A percentile compares a stretch with the other conserved stretches of the same genome.
phyloP scores from a whole-genome alignment of 331 rosid genomes.

The Erythrophleum ivorense region DNA sequence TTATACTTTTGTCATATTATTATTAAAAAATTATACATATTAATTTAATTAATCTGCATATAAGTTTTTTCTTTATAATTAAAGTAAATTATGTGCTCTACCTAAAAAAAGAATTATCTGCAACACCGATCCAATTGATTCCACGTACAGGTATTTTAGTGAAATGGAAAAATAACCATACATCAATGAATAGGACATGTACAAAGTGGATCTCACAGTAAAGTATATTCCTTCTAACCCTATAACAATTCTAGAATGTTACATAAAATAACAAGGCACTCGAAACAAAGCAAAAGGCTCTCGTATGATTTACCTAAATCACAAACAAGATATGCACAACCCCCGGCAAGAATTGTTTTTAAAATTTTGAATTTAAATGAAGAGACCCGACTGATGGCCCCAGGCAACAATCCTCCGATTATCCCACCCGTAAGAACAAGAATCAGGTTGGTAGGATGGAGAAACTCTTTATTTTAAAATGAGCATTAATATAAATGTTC shows the following conservation, averaged over 20 bases:
- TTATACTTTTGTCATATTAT: no score
- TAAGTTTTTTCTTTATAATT: neutral
- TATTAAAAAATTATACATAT: no score
- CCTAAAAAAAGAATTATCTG: neutral
- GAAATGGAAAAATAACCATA: constrained; percentile 1
- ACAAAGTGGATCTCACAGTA: constrained; percentile 15
- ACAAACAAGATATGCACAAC: constrained; percentile 69
- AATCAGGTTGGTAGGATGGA: constrained; percentile 31
- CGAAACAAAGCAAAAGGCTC: constrained; percentile 42
- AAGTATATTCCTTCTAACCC: constrained; percentile 28
- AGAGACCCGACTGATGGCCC: constrained; percentile 34
- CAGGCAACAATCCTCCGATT: constrained; percentile 38
- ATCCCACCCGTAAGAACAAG: constrained; percentile 27
- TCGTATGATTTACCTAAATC: constrained; percentile 56
- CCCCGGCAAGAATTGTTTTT: constrained; percentile 51
- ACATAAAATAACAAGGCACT: constrained; percentile 42
- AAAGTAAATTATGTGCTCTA: neutral
- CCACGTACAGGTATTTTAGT: neutral
- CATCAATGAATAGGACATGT: constrained; percentile 28
- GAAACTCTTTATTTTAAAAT: constrained; percentile 23
- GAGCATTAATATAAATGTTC: constrained; percentile 38
- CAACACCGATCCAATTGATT: constrained; percentile 14
- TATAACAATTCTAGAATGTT: constrained; percentile 27
- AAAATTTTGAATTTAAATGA: constrained; percentile 30
- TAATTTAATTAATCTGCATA: neutral